Evolutionary conservation across 75 land plant genomes (phyloP).

Genomic region (Pinus albicaulis): DNA sequence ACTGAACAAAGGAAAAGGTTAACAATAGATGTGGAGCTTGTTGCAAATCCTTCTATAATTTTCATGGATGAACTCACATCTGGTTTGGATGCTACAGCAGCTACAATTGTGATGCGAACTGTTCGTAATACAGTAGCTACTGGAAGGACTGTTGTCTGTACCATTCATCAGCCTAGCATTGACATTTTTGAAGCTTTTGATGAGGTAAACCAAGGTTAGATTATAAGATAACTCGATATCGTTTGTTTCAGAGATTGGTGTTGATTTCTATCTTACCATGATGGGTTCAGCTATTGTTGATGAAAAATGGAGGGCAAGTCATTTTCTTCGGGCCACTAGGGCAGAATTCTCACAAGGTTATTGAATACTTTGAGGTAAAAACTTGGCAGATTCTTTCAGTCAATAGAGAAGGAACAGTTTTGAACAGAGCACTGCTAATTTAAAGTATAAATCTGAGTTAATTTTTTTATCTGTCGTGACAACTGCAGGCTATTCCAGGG

Average conservation of each 20-base stretch:
- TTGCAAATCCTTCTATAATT: slow-evolving; percentile 82
- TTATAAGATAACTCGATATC: neutral
- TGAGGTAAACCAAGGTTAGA: slow-evolving; percentile 37
- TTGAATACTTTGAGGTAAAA: slow-evolving; percentile 82
- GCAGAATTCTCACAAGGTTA: slow-evolving; percentile 46
- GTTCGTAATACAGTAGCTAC: slow-evolving; percentile 74
- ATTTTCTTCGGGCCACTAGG: slow-evolving; percentile 81
- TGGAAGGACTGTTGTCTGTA: slow-evolving; percentile 74
- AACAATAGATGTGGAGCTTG: slow-evolving; percentile 70
- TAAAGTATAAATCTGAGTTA: too few relatives aligned
- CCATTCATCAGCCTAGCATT: slow-evolving; percentile 72
- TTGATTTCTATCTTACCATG: neutral
- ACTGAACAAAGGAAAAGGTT: slow-evolving; percentile 60
- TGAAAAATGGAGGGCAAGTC: slow-evolving; percentile 82
- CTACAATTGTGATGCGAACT: slow-evolving; percentile 73
- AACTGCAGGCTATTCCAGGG: too few relatives aligned
- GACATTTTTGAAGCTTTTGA: slow-evolving; percentile 83
- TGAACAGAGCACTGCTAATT: neutral
- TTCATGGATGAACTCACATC: slow-evolving; percentile 78
- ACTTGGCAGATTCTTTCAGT: neutral
- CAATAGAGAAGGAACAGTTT: neutral
- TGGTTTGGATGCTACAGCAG: slow-evolving; percentile 72
- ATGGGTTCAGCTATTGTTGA: slow-evolving; percentile 45
- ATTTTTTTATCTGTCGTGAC: too few relatives aligned
- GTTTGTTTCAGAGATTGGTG: too few relatives aligned